Base-by-base conservation (phyloP, 805 yeast species). In the Ogataea trehalophila region DNA sequence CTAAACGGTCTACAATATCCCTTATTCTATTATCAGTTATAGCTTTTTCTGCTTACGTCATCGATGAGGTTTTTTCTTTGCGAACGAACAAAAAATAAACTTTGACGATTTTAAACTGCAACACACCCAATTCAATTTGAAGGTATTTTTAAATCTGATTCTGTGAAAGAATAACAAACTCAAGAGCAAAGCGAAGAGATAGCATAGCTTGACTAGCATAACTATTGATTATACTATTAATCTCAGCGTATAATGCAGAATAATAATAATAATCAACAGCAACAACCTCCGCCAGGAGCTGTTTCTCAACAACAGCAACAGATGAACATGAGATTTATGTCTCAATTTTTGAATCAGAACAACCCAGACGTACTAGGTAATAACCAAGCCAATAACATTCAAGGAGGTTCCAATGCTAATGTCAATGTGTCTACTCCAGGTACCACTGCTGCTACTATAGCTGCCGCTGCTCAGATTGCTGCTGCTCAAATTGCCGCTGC, bases 261-360 rank as follows among this genome's bases (percentile, higher is more conserved):
- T 33, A 41, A 20, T 20, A 20, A 42, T 20, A 54, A 46, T 41
- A 26, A 26, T 11, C 31, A 26, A 6, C 58, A 46, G 39, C 63
- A 51, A 46, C 54, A 41, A 41, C 53, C 51, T 13, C 50, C 55
- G 6, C 49, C 56, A 33, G 51, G 40, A 37, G 53, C 37, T 17
- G 37, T 33, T 50, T 37, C 38, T 33, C 53, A 42, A 22, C 56
- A 54, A 49, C 59, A 53, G 36, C 61, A 59, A 23, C 64, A 57
- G 47, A 40, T 55, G 51, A 57, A 55, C 50, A 50, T 58, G 56
- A 53, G 59, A 43, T 52, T 54, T 36, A 49, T 59, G 56, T 56
- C 62, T 33, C 63, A 59, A 37, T 59, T 59, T 34, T 45, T 61
- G 29, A 57, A 53, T 23, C 54, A 54, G 15, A 52, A 48, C 53